Conservation (phyloP, 768 basidiomycete species). For the Hypholoma fasciculare region DNA sequence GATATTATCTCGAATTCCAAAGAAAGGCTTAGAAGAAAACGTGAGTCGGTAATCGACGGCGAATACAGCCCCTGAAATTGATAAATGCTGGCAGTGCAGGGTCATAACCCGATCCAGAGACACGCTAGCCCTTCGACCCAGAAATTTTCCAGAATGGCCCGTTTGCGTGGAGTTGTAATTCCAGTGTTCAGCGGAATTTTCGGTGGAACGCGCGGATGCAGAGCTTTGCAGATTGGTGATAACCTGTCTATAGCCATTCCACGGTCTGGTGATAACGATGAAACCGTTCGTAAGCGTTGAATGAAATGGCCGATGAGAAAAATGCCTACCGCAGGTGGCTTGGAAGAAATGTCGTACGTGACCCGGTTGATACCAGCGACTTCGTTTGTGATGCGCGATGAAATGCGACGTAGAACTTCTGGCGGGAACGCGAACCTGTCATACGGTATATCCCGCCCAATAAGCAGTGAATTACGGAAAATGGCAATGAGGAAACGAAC, state of each 20-base stretch:
- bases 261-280: conserved; percentile 37
- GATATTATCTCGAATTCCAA: too few species aligned
- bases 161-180: too few species aligned
- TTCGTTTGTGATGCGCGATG: conserved; percentile 97
- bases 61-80: too few species aligned
- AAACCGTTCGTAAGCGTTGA: conserved; percentile 1
- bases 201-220: background rate
- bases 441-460: conserved; percentile 12
- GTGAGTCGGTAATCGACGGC: too few species aligned
- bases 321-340: conserved; percentile 83
- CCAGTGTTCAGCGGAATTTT: too few species aligned
- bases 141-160: too few species aligned
- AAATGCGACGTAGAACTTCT: conserved; percentile 85
- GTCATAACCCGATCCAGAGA: too few species aligned
- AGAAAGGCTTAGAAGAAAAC: too few species aligned
- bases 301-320: conserved; percentile 4
- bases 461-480: background rate
- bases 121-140: too few species aligned
- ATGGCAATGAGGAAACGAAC: conserved; percentile 40
- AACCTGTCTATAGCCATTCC: conserved; percentile 40
- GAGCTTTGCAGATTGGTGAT: background rate
- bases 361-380: conserved; percentile 95
- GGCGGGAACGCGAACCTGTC: conserved; percentile 93
- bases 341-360: conserved; percentile 95
- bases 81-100: too few species aligned